A percentile compares a stretch with the other conserved stretches of the same genome.
Conservation (phyloP, 306 rosid species). For the Inga oerstediana region DNA sequence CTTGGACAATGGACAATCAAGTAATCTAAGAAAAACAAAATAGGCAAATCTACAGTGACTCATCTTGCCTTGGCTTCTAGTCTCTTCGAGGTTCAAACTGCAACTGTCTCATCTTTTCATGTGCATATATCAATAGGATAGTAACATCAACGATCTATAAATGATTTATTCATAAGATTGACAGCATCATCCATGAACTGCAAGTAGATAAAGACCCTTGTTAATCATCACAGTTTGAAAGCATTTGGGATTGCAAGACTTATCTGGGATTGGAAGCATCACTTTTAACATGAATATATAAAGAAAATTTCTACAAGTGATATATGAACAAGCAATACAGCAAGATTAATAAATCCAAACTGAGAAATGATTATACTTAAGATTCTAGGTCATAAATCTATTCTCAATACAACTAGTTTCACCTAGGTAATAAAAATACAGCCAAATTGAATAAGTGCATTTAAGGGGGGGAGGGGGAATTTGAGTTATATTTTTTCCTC, state of each 20-base stretch:
- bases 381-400: background rate
- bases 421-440: constrained; percentile 1
- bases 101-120: constrained; percentile 27
- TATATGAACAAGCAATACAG: background rate
- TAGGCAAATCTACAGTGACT: constrained; percentile 21
- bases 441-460: background rate
- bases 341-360: constrained; percentile 21
- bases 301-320: background rate
- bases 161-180: constrained; percentile 88
- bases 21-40: background rate
- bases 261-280: background rate
- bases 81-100: constrained; percentile 25
- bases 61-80: constrained; percentile 32
- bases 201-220: constrained; percentile 38
- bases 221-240: constrained; percentile 22
- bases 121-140: background rate
- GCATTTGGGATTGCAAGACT: constrained; percentile 15
- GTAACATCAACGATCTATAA: constrained; percentile 66
- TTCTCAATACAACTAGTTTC: constrained; percentile 10
- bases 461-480: background rate
- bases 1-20: constrained; percentile 21
- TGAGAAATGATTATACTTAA: background rate
- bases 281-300: background rate
- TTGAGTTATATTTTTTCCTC: too few species aligned
- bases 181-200: constrained; percentile 97